Conservation (phyloP, 2,329 filamentous ascomycete species). For the Didymellaceae sp. region DNA sequence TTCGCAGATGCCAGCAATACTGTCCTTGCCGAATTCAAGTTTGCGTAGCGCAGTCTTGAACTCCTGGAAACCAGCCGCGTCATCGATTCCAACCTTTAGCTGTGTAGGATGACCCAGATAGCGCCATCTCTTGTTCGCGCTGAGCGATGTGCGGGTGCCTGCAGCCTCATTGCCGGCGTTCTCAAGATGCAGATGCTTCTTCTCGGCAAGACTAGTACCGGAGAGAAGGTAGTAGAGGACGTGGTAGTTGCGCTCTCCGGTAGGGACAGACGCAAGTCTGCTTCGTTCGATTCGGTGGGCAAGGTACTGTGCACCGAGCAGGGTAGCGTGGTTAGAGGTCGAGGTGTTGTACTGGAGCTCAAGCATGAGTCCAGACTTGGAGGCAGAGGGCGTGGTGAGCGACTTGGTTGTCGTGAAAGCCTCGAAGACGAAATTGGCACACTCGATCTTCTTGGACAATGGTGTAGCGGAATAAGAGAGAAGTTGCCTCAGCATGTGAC, state of each 20-base stretch:
- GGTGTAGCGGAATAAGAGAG: conserved; percentile 91
- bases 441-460: conserved; percentile 88
- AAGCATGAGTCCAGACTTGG: conserved; percentile 93
- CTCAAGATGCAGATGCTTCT: conserved; percentile 78
- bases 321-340: conserved; percentile 79
- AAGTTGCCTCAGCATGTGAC: conserved; percentile 84
- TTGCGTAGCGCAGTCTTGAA: conserved; percentile 96
- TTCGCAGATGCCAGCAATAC: conserved; percentile 97
- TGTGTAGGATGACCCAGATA: conserved; percentile 97
- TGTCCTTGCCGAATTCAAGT: conserved; percentile 88
- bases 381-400: conserved; percentile 91
- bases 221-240: conserved; percentile 93
- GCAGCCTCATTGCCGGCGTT: conserved; percentile 56
- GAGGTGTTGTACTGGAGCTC: conserved; percentile 96
- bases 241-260: conserved; percentile 96
- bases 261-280: conserved; percentile 88
- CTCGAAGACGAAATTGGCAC: conserved; percentile 95
- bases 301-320: conserved; percentile 92
- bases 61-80: conserved; percentile 91
- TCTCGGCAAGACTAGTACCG: conserved; percentile 89
- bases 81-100: conserved; percentile 95
- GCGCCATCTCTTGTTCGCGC: conserved; percentile 84
- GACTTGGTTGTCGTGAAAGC: conserved; percentile 97
- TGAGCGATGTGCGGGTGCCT: conserved; percentile 61
- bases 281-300: conserved; percentile 93